Evolutionary conservation across 305 asterid genomes (phyloP), one percentile per base, ranked within the genome.

Genomic region (Fraxinus ornus): DNA sequence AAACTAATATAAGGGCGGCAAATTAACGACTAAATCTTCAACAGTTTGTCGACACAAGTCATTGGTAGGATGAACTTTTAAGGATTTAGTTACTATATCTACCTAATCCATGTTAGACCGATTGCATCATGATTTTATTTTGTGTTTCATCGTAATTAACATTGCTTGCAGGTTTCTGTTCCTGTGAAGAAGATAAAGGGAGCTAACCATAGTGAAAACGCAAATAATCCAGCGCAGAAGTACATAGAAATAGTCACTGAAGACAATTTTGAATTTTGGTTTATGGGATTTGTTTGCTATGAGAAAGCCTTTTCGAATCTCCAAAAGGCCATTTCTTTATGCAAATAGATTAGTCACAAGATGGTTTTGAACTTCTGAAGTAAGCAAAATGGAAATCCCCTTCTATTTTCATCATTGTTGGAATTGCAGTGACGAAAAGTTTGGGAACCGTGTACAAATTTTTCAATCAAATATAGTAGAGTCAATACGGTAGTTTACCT

Each of bases 271-370:
- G 93, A 93, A 77, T 93, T 93, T 79, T 93, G 97, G 96, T 91
- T 93, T 30, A 89, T 91, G 96, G 95, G 97, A 17, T 93, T 93
- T 86, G 89, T 92, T 19, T 89, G 94, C 47, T 91, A 90, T 79
- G 94, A 90, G 81, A 93, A 91, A 81, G 94, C 96, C n/a, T 79
- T 93, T 30, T 15, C 37, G 33, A 91, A 86, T 85, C 87, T 92
- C 60, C 88, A 84, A 57, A 89, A 79, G 81, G 93, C 90, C 36
- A 89, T 93, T 75, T 89, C 92, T 74, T 71, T 84, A 79, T 81
- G 87, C 55, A 83, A 37, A 57, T 87, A 85, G 82, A 30, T 15
- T n/a, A 28, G 28, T 68, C 75, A 28, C 75, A 5, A 68, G 36
- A 24, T 28, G 37, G 36, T 15, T 4, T 28, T 10, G 3, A 28